Base-by-base conservation (phyloP, 495 filamentous ascomycete species). In the Astrothelium subdiscretum region DNA sequence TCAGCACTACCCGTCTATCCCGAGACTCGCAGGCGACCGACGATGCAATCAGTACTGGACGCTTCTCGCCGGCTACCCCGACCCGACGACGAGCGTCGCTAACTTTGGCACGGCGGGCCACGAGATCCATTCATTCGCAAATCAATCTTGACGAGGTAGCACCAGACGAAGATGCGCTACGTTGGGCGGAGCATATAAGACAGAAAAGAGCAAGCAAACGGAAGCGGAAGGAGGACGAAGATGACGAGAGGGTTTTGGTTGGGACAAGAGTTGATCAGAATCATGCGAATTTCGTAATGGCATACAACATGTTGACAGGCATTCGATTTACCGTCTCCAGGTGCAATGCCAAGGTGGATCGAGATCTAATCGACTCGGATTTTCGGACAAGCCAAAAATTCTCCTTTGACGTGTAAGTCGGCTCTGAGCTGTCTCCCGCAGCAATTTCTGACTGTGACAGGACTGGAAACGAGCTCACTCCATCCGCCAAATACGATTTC, bases 281-380 rank as follows among this genome's bases (percentile, higher is more conserved):
- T 68, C 94, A 99, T 72, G 90, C 89, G 57, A 99, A 99, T 74
- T 99, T 90, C 86, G 90, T 96, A 22, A 97, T 90, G 6, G 92
- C 95, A 35, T 99, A 99, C 75, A 97, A 99, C 75, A 99, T 99
- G 94, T 83, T 99, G 75, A 97, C 94, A 2, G 94, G 94, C 60
- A 99, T 99, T 68, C 90, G 94, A 48, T 97, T 99, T 66, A 88
- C 89, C 27, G 95, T 99, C 4, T 97, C 92, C 62, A 82, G 94
- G 62, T 95, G 94, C 62, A 97, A 99, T 71, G 94, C 95, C 22
- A 99, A 99, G 77, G 83, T 96, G 74, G 90, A 97, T 75, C 85
- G 91, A 62, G 81, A 89, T 57, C 72, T 97, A 65, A 94, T 87
- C 15, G 87, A 92, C 67, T 88, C 84, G 35, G 95, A 99, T 76